A percentile compares a stretch with the other conserved stretches of the same genome.
phyloP scores from a whole-genome alignment of 31 red algal genomes.

The Porphyra umbilicalis region DNA sequence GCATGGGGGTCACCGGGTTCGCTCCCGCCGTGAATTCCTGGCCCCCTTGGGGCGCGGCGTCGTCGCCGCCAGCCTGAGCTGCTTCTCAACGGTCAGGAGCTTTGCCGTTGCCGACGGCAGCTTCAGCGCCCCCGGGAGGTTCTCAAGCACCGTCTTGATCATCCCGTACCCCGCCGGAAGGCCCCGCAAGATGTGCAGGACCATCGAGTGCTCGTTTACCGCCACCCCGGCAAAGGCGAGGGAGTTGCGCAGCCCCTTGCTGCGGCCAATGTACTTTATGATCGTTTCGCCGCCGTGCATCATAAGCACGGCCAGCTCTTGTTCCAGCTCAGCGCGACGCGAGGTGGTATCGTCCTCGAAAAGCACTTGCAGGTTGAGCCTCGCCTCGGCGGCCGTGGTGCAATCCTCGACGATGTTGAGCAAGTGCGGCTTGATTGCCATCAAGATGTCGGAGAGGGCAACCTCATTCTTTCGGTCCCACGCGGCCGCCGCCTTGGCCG shows the following conservation, averaged over 20 bases:
- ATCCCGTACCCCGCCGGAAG: not conserved
- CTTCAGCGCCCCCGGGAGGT: not conserved
- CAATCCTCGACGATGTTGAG: not conserved
- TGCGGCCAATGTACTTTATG: not conserved
- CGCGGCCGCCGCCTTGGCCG: too few species aligned
- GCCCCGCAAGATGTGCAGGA: not conserved
- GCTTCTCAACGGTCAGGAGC: not conserved
- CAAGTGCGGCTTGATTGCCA: not conserved
- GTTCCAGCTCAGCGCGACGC: not conserved
- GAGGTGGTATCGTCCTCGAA: not conserved
- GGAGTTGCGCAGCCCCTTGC: not conserved
- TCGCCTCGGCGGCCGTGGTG: not conserved
- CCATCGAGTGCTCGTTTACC: not conserved
- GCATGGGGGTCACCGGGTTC: too few species aligned
- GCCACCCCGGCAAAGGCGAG: too few species aligned
- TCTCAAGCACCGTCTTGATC: not conserved
- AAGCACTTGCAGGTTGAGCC: not conserved
- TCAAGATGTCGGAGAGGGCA: not conserved
- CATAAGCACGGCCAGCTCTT: not conserved
- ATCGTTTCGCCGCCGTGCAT: not conserved
- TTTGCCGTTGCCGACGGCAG: not conserved
- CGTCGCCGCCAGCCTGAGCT: not conserved
- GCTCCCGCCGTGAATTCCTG: too few species aligned
- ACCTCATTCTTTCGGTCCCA: too few species aligned
- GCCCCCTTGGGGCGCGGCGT: not conserved